Conservation (phyloP, 805 yeast genomes). For the Ogataea wickerhamii region DNA sequence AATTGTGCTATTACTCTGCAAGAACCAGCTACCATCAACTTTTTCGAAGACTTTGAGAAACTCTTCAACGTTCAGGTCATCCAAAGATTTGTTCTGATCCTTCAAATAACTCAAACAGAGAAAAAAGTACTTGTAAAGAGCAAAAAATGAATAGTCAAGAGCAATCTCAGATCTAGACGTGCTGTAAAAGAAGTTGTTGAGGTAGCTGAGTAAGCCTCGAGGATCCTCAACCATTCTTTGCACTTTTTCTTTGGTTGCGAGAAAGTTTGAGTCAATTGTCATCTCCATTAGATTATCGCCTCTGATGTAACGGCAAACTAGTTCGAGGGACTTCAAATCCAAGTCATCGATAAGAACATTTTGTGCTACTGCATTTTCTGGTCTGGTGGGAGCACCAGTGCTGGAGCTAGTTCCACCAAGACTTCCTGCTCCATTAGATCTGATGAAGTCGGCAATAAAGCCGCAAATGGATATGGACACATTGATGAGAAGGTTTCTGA, state of each 20-base stretch:
- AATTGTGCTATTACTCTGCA: neutral
- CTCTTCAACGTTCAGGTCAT: slow-evolving; percentile 13
- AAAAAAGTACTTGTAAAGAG: slow-evolving; percentile 27
- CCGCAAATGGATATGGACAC: slow-evolving; percentile 14
- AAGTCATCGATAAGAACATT: slow-evolving; percentile 18
- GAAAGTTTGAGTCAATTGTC: slow-evolving; percentile 1
- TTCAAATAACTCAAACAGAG: slow-evolving; percentile 15
- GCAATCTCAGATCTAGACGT: slow-evolving; percentile 27
- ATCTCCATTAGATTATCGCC: slow-evolving; percentile 2
- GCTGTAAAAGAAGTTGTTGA: slow-evolving; percentile 29
- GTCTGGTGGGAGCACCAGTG: neutral
- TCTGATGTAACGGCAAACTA: slow-evolving; percentile 8
- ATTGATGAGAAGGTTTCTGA: slow-evolving; percentile 21
- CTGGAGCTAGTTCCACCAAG: neutral
- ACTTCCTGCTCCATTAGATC: neutral
- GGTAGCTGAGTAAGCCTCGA: slow-evolving; percentile 16
- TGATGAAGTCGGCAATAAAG: slow-evolving; percentile 11
- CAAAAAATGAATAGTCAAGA: slow-evolving; percentile 26
- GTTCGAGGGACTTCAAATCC: slow-evolving; percentile 14
- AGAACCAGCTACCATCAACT: slow-evolving; percentile 25
- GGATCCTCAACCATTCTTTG: slow-evolving; percentile 17
- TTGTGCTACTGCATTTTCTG: neutral
- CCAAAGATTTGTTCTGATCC: slow-evolving; percentile 9
- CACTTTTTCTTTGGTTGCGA: slow-evolving; percentile 7
- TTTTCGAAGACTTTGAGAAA: slow-evolving; percentile 15